Evolutionary conservation across 2,329 filamentous ascomycete genomes (phyloP).

Genomic region (Diaporthe citrichinensis): DNA sequence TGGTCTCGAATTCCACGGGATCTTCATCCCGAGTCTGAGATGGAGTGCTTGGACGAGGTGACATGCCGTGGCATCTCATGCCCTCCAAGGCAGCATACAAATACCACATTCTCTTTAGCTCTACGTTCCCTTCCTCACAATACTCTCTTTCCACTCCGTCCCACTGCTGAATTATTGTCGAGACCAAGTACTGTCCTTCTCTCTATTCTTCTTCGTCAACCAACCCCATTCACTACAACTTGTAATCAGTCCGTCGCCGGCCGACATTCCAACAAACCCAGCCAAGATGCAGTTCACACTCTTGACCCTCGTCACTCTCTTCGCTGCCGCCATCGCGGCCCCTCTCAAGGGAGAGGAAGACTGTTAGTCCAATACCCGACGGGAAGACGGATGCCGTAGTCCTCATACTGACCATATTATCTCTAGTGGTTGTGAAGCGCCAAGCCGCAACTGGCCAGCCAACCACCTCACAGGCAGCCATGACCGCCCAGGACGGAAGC

Average conservation of each 20-base stretch:
- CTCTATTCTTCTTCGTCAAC: conserved; percentile 46
- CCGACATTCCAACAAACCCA: conserved; percentile 55
- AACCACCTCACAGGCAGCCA: conserved; percentile 58
- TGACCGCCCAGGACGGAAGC: conserved; percentile 61
- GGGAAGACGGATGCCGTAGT: too few relatives aligned
- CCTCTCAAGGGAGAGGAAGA: conserved; percentile 42
- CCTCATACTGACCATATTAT: neutral
- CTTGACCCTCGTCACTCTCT: conserved; percentile 61
- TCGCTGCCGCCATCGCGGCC: conserved; percentile 60
- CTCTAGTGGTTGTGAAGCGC: conserved; percentile 47
- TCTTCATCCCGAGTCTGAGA: conserved; percentile 39
- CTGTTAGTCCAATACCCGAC: neutral
- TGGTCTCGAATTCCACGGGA: conserved; percentile 39
- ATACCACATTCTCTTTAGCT: conserved; percentile 41
- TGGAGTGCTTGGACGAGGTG: conserved; percentile 35
- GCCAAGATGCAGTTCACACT: conserved; percentile 65
- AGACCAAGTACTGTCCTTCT: conserved; percentile 42
- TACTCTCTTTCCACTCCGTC: conserved; percentile 22
- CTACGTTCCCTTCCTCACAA: neutral
- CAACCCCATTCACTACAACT: conserved; percentile 44
- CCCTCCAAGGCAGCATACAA: conserved; percentile 40
- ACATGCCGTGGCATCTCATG: conserved; percentile 32
- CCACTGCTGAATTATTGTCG: conserved; percentile 35
- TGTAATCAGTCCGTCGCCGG: conserved; percentile 63
- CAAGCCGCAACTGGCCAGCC: conserved; percentile 46